A percentile compares a stretch with the other conserved stretches of the same genome.
These are phyloP conservation scores for Podila epigama DNA, from an alignment of 192 early-diverging fungal species.

Conservation along the genomic window DNA sequence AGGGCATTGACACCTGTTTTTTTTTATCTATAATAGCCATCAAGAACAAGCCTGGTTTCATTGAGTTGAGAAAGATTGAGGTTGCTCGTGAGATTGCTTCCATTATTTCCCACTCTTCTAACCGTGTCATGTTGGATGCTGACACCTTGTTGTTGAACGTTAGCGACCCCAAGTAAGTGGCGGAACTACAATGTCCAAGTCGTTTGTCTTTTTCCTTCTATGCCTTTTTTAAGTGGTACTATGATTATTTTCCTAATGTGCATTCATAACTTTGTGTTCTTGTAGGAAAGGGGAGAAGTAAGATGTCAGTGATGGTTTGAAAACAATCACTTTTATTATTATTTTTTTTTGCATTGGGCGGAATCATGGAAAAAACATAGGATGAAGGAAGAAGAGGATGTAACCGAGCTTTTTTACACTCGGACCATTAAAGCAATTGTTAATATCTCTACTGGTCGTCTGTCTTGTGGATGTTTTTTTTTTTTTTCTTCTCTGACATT, in stretches of 20 bases:
- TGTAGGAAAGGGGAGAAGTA: not conserved
- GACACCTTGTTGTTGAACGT: conserved; percentile 94
- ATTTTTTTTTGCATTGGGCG: not conserved
- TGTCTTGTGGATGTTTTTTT: not conserved
- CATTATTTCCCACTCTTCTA: conserved; percentile 80
- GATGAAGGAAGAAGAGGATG: not conserved
- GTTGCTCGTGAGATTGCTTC: conserved; percentile 93
- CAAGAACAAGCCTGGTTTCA: conserved; percentile 97
- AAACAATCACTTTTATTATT: too few species aligned
- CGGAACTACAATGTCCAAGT: too few species aligned
- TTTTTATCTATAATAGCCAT: conserved; percentile 60
- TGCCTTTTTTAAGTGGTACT: too few species aligned
- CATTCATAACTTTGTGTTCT: too few species aligned
- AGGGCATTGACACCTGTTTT: not conserved
- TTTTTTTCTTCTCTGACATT: too few species aligned
- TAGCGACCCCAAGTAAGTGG: conserved; percentile 48
- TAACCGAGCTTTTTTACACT: not conserved
- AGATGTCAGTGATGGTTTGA: too few species aligned
- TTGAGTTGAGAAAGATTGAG: conserved; percentile 91
- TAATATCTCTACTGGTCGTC: too few species aligned
- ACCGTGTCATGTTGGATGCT: conserved; percentile 89
- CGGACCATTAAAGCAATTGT: not conserved
- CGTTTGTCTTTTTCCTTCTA: too few species aligned
- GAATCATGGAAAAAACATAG: too few species aligned
- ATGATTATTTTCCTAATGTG: too few species aligned